Evolutionary conservation across 192 early-diverging fungal genomes (phyloP), one percentile per base, ranked within the genome.

Genomic region (Polychytrium aggregatum): DNA sequence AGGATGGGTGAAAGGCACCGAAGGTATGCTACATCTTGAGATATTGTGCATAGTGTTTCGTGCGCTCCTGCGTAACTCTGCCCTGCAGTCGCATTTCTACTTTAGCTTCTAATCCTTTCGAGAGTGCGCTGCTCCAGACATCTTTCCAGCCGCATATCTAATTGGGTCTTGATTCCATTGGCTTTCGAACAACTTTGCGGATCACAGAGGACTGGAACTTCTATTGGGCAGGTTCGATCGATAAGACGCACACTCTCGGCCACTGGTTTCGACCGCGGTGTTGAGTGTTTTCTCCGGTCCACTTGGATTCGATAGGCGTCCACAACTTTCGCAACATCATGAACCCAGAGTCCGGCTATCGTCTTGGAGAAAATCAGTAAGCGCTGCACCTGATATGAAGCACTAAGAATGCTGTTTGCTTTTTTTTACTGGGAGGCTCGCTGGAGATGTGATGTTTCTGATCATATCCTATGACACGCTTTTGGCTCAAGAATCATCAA

Each of bases 201-300:
- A 55, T 17, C 18, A n/a, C 38, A 60, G 72, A 77, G 37, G 74
- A 77, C 40, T 77, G 74, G 74, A 76, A 77, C 58, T 77, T 77
- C 53, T 77, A 76, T 42, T 77, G 74, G 69, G 65, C 71, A 16
- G 48, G 65, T 48, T 43, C 26, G 64, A n/a, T 44, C 24, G 17
- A 46, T 3, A 50, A 28, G 24, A 21, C 17, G 41, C 30, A 29
- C 20, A 27, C 21, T 31, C 21, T 13, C 22, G 9, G 2, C 8
- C 9, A 53, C 1, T 41, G n/a, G 27, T 24, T 21, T 24, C 37
- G 22, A n/a, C n/a, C 22, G 20, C 26, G 21, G n/a, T 49, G 13
- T 41, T n/a, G 41, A 25, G 28, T 21, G 22, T 20, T 9, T 9
- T 5, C 25, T 43, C 28, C 22, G 1, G 26, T 22, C 9, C 4